Evolutionary conservation across 768 basidiomycete genomes (phyloP).

Genomic region (Lactarius akahatsu): DNA sequence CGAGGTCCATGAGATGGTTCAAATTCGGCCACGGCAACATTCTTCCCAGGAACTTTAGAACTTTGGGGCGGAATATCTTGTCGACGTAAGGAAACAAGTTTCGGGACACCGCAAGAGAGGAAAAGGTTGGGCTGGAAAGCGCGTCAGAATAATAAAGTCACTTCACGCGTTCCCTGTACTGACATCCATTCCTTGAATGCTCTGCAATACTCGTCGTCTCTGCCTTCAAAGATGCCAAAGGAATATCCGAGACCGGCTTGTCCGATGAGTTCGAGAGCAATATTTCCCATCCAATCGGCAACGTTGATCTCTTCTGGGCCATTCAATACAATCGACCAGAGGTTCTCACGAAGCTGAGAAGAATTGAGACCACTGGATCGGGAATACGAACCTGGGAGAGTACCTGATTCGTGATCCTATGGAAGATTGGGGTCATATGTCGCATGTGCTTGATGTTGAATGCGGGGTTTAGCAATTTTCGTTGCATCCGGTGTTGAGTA

Average conservation of each 20-base stretch:
- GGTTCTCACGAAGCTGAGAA: neutral
- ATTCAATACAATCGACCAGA: neutral
- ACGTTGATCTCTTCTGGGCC: constrained; percentile 26
- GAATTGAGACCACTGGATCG: neutral
- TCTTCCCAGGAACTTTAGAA: constrained; percentile 38
- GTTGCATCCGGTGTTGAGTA: constrained; percentile 14
- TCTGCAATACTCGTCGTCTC: neutral
- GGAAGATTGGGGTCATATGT: constrained; percentile 29
- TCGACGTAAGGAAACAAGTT: constrained; percentile 21
- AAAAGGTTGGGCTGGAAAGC: constrained; percentile 18
- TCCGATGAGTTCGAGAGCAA: constrained; percentile 31
- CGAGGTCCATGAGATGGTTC: constrained; percentile 37
- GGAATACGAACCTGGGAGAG: neutral
- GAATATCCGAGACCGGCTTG: constrained; percentile 32
- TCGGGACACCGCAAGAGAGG: constrained; percentile 9
- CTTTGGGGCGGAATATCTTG: constrained; percentile 21
- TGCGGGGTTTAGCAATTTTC: constrained; percentile 23
- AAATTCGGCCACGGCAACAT: constrained; percentile 37
- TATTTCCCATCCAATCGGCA: constrained; percentile 27
- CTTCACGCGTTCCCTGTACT: neutral
- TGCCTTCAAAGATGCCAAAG: constrained; percentile 19
- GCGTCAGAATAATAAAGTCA: neutral
- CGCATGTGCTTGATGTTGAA: constrained; percentile 31
- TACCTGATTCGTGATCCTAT: constrained; percentile 25
- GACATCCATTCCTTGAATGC: constrained; percentile 29